Conservation (phyloP, 108 stramenopile species). For the Seminavis robusta region DNA sequence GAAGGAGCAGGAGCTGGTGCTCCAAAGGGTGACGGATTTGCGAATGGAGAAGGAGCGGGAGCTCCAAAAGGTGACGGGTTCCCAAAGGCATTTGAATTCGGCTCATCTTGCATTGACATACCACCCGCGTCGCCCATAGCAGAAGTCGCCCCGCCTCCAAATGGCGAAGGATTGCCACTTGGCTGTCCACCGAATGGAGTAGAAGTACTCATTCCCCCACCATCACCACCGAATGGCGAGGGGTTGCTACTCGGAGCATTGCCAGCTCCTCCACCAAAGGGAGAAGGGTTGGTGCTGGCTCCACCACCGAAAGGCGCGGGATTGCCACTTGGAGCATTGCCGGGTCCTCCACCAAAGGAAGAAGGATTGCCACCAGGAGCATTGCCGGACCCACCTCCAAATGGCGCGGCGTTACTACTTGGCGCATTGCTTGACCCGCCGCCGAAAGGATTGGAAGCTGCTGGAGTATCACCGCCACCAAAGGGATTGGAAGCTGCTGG, state of each 20-base stretch:
- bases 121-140: background rate
- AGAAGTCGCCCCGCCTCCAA: conserved; percentile 17
- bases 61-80: conserved; percentile 26
- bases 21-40: background rate
- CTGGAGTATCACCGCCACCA: conserved; percentile 2
- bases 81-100: background rate
- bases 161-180: conserved; percentile 16
- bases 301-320: conserved; percentile 10
- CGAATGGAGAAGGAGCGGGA: conserved; percentile 16
- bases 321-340: conserved; percentile 6
- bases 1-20: background rate
- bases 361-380: conserved; percentile 7
- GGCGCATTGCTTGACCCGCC: background rate
- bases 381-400: conserved; percentile 7
- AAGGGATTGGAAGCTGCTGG: conserved; percentile 11
- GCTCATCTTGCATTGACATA: background rate
- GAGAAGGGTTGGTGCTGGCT: conserved; percentile 2
- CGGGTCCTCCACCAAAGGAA: conserved; percentile 19
- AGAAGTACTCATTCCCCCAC: conserved; percentile 5
- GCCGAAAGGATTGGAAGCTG: conserved; percentile 12
- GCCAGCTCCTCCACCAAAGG: background rate
- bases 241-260: background rate
- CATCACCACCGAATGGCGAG: conserved; percentile 5
- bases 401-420: conserved; percentile 10
- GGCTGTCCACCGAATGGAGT: background rate